These are phyloP conservation scores for Leishmania major DNA, from an alignment of 208 protist species.

Conservation along the genomic window DNA sequence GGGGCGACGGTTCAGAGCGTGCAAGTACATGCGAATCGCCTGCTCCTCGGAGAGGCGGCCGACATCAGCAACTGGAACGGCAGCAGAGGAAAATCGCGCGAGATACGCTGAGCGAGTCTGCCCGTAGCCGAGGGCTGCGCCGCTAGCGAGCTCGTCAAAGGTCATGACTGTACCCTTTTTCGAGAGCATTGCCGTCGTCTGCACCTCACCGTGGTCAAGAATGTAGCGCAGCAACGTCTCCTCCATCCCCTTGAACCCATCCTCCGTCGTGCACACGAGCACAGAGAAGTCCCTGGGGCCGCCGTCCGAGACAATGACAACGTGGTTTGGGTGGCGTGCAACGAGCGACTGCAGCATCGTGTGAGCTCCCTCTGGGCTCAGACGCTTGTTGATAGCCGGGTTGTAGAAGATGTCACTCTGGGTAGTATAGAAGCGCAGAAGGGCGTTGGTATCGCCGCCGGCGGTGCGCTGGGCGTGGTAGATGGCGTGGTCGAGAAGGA, in stretches of 20 bases:
- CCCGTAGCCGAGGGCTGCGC: slow-evolving; percentile 35
- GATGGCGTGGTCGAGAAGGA: slow-evolving; percentile 81
- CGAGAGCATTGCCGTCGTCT: slow-evolving; percentile 73
- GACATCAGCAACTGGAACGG: slow-evolving; percentile 60
- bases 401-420: slow-evolving; percentile 85
- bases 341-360: slow-evolving; percentile 70
- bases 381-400: slow-evolving; percentile 56
- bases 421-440: slow-evolving; percentile 69
- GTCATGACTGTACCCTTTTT: slow-evolving; percentile 88
- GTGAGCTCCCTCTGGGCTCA: slow-evolving; percentile 49
- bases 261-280: slow-evolving; percentile 69
- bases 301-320: slow-evolving; percentile 38
- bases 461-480: slow-evolving; percentile 47
- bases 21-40: slow-evolving; percentile 72
- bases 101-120: slow-evolving; percentile 29
- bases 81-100: slow-evolving; percentile 35
- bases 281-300: slow-evolving; percentile 50
- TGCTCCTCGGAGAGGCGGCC: slow-evolving; percentile 74
- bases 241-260: slow-evolving; percentile 73
- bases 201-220: slow-evolving; percentile 76
- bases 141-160: slow-evolving; percentile 80
- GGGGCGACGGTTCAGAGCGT: slow-evolving; percentile 52
- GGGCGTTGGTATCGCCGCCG: slow-evolving; percentile 20
- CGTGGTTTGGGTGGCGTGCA: slow-evolving; percentile 65
- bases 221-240: slow-evolving; percentile 74